These are phyloP conservation scores for Aspergillus brasiliensis DNA, from an alignment of 2,329 filamentous ascomycete genomes.

Conservation along the genomic window DNA sequence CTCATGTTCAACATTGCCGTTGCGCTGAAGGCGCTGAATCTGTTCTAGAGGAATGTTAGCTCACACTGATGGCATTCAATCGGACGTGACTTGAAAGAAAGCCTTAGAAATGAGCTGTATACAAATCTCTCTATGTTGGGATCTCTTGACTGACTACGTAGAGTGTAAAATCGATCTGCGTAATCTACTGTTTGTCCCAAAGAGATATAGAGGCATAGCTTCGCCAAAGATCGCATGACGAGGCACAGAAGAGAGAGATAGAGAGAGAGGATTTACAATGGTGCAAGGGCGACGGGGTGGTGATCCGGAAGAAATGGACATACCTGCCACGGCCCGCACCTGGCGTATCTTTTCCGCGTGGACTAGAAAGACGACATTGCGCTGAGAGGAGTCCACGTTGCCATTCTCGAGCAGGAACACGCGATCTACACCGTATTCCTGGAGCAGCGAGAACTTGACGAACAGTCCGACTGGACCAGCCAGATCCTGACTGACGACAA, in stretches of 20 bases:
- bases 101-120: constrained; percentile 45
- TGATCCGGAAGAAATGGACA: constrained; percentile 37
- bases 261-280: constrained; percentile 8
- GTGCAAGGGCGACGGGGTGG: not conserved
- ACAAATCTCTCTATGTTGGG: constrained; percentile 49
- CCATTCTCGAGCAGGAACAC: constrained; percentile 96
- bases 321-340: constrained; percentile 86
- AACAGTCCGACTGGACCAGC: constrained; percentile 88
- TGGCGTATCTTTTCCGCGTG: constrained; percentile 85
- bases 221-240: not conserved
- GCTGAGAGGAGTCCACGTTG: constrained; percentile 91
- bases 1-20: constrained; percentile 88
- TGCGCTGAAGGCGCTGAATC: constrained; percentile 84
- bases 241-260: not conserved
- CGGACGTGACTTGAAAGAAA: constrained; percentile 40
- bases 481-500: constrained; percentile 87
- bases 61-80: constrained; percentile 56
- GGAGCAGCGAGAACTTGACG: constrained; percentile 90
- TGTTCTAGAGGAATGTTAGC: constrained; percentile 72
- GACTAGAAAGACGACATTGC: constrained; percentile 92
- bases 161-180: constrained; percentile 54
- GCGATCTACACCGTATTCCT: constrained; percentile 97
- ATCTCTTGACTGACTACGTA: constrained; percentile 58
- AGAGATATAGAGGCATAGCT: not conserved
- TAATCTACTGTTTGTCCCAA: constrained; percentile 62